A percentile compares a stretch with the other conserved stretches of the same genome.
These are phyloP conservation scores for Sphaerostilbella broomeana DNA, from an alignment of 2,329 filamentous ascomycete genomes.

Conservation along the genomic window DNA sequence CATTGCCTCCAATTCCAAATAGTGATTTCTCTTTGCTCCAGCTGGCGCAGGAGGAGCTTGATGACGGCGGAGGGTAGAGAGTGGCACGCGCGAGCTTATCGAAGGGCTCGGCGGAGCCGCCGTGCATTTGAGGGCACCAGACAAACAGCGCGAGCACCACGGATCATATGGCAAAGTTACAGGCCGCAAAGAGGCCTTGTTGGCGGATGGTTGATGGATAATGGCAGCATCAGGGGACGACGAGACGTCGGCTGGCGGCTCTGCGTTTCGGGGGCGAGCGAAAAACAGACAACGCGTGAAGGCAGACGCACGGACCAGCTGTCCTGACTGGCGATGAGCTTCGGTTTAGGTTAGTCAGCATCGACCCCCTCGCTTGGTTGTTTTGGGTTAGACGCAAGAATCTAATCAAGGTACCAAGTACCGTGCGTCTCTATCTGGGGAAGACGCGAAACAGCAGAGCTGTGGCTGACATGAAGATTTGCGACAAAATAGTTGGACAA, in stretches of 20 bases:
- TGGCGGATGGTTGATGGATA: slow-evolving; percentile 23
- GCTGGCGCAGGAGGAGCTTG: slow-evolving; percentile 1
- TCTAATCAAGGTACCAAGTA: too few relatives aligned
- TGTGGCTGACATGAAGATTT: too few relatives aligned
- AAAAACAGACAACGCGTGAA: slow-evolving; percentile 39
- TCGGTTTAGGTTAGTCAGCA: slow-evolving; percentile 3
- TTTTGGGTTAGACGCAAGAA: slow-evolving; percentile 1
- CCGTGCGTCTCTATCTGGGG: slow-evolving; percentile 5
- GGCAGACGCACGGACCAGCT: slow-evolving; percentile 22
- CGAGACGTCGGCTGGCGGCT: slow-evolving; percentile 31
- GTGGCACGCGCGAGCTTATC: slow-evolving; percentile 26
- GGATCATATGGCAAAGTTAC: slow-evolving; percentile 17
- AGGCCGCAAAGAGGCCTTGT: slow-evolving; percentile 18
- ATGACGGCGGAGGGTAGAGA: slow-evolving; percentile 9
- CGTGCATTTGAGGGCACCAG: slow-evolving; percentile 19
- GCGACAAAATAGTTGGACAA: too few relatives aligned
- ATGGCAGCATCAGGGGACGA: slow-evolving; percentile 25
- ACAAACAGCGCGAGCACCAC: slow-evolving; percentile 12
- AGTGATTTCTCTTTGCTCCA: slow-evolving; percentile 1
- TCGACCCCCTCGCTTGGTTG: slow-evolving; percentile 1
- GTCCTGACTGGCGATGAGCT: background rate
- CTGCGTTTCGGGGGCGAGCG: slow-evolving; percentile 21
- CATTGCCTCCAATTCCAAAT: slow-evolving; percentile 18
- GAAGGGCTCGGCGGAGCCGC: slow-evolving; percentile 23
- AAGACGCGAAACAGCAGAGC: background rate